A percentile compares a stretch with the other conserved stretches of the same genome.
Conservation (phyloP, 257 asterid species). For the Ocimum tenuiflorum region DNA sequence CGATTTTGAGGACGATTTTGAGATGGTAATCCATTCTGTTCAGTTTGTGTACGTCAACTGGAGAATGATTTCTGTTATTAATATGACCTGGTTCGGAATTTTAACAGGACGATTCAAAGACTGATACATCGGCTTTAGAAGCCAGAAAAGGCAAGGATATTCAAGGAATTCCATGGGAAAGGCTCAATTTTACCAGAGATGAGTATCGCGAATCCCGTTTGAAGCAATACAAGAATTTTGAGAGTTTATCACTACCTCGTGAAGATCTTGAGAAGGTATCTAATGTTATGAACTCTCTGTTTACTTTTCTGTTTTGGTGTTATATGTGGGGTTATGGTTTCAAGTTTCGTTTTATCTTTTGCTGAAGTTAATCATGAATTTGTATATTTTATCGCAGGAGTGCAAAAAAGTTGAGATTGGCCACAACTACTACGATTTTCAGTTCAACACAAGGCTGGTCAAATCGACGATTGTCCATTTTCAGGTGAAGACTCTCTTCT, state of each 20-base stretch:
- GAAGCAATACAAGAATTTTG: conserved; percentile 77
- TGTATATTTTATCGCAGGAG: conserved; percentile 34
- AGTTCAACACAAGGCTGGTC: conserved; percentile 84
- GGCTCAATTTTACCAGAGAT: conserved; percentile 66
- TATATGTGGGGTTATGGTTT: neutral
- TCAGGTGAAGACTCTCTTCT: conserved; percentile 55
- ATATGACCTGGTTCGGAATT: neutral
- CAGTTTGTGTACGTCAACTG: neutral
- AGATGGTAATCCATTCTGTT: conserved; percentile 33
- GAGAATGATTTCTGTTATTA: neutral
- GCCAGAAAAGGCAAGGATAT: conserved; percentile 86
- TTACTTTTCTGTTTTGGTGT: neutral
- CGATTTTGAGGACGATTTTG: conserved; percentile 65
- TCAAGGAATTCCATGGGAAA: conserved; percentile 97
- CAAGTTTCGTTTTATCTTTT: neutral
- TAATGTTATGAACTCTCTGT: neutral
- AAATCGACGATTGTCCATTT: conserved; percentile 90
- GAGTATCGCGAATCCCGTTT: conserved; percentile 67
- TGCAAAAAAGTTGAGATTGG: conserved; percentile 74
- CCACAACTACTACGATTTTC: conserved; percentile 65
- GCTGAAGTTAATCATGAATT: neutral
- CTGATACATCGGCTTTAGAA: conserved; percentile 75
- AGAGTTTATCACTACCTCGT: conserved; percentile 43
- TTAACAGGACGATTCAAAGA: conserved; percentile 40
- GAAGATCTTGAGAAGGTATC: conserved; percentile 50